Base-by-base conservation (phyloP, 23 red algal species). In the Porphyridium purpureum region DNA sequence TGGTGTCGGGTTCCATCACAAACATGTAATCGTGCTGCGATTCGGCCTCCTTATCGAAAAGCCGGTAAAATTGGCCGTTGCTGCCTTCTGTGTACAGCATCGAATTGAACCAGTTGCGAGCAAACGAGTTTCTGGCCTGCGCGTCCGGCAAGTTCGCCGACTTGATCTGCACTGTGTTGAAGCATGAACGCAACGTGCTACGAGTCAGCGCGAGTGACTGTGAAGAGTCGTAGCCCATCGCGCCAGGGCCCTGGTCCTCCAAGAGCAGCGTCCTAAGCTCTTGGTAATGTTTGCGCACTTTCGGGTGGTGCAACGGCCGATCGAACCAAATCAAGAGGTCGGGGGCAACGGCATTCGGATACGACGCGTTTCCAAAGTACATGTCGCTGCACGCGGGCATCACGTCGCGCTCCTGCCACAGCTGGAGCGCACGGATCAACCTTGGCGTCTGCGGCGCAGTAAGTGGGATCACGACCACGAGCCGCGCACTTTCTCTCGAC, bases 1-100 rank as follows among this genome's bases (percentile, higher is more conserved):
- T 68, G 49, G 67, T 55, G 52, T 93, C 84, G 4, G 84, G 73
- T 46, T 93, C 84, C 74, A 81, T 68, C 9, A 69, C 72, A 31
- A 74, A 74, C 41, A 47, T 48, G 5, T 61, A 35, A 6, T 40
- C 54, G 50, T 48, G 11, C 34, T 31, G 5, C 28, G 35, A 11
- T 23, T 65, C 3, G 58, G n/a, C 49, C 35, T 41, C 8, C 23
- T 33, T 25, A 0, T 6, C 48, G 14, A 85, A 52, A 5, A 66
- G 60, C 24, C 24, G 24, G 36, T 74, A 57, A 23, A 80, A 93
- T 33, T 93, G 84, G 28, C 42, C 44, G 51, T 78, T 76, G 51
- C 66, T 81, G 0, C 84, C 84, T 17, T 48, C 64, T 4, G 84
- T 93, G 35, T 41, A 38, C 24, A 81, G 74, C 29, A 75, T 46